Evolutionary conservation across 176 grass and related monocot genomes (phyloP), one percentile per base, ranked within the genome.

Genomic region (Chloris gayana): DNA sequence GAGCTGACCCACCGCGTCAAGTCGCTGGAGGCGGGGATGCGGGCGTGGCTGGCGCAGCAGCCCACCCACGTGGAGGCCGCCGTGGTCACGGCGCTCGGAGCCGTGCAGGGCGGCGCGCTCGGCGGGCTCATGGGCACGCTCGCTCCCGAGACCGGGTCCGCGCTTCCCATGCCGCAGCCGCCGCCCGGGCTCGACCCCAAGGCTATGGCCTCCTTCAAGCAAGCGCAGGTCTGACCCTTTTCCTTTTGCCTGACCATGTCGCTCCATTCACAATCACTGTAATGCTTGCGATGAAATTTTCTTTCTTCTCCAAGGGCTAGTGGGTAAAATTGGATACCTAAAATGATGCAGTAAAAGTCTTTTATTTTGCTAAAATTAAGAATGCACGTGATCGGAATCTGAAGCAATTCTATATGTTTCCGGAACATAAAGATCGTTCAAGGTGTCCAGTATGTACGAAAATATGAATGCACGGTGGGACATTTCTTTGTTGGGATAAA

Each of bases 101-200:
- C 87, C 34, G 80, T 88, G 80, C 95, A 97, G 83, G 95, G 95
- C 42, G 89, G 42, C 34, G 85, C 89, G 47, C 93, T 98, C 31
- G 95, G 95, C 34, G 91, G 85, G 41, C 77, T 94, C 35, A 94
- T 94, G 89, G 95, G 92, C 24, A 94, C 95, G 4, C 83, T 94
- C 14, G 63, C 91, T 24, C 79, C 87, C 21, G 87, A 91, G 27
- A 72, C 64, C 32, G 87, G 88, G 25, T 62, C 84, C 33, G 63
- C 77, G 19, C 24, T 82, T 61, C 80, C 87, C 22, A 70, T 82
- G 32, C 83, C 75, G 56, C 87, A 54, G 75, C 83, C 80, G 70
- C 64, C 83, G 33, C 84, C 70, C 7, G 72, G 72, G 60, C 58
- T 81, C 80, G 90, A 85, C 87, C 84, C 91, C 37, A 90, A 85